Evolutionary conservation across 192 early-diverging fungal genomes (phyloP).

Genomic region (Podila verticillata): DNA sequence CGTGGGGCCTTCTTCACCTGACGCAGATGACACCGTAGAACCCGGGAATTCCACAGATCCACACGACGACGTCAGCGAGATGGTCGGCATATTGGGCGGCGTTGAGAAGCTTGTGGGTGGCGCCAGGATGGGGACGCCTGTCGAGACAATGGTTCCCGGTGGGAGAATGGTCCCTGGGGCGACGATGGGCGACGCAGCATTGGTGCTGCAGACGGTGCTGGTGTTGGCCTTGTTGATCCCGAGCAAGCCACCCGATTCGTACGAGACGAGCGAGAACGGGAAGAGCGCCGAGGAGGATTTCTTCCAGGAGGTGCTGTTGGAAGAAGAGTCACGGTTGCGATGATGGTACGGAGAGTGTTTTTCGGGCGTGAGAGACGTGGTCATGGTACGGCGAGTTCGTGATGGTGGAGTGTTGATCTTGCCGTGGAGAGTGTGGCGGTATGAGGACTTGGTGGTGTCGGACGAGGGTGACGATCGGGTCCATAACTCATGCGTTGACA

Average conservation of each 20-base stretch:
- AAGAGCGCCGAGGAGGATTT: slow-evolving; percentile 21
- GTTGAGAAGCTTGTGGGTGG: background rate
- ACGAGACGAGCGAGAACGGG: slow-evolving; percentile 33
- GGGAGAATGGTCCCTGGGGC: slow-evolving; percentile 29
- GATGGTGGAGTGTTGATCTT: background rate
- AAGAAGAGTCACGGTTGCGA: background rate
- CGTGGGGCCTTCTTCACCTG: too few relatives aligned
- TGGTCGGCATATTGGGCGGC: background rate
- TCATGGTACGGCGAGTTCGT: background rate
- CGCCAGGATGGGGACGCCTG: background rate
- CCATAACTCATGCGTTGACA: background rate
- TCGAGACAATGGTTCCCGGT: slow-evolving; percentile 23
- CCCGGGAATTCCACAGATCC: background rate
- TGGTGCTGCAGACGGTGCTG: slow-evolving; percentile 19
- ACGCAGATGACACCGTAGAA: background rate
- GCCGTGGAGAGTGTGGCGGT: slow-evolving; percentile 7
- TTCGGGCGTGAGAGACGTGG: background rate
- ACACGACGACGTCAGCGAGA: background rate
- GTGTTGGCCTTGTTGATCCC: slow-evolving; percentile 30
- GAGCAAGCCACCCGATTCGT: slow-evolving; percentile 33
- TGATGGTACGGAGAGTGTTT: background rate
- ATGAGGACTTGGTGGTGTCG: background rate
- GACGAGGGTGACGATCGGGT: background rate
- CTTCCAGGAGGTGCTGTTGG: slow-evolving; percentile 11
- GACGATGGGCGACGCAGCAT: slow-evolving; percentile 12